phyloP scores from a whole-genome alignment of 73 alveolate genomes.

The Uronychia setigera region DNA sequence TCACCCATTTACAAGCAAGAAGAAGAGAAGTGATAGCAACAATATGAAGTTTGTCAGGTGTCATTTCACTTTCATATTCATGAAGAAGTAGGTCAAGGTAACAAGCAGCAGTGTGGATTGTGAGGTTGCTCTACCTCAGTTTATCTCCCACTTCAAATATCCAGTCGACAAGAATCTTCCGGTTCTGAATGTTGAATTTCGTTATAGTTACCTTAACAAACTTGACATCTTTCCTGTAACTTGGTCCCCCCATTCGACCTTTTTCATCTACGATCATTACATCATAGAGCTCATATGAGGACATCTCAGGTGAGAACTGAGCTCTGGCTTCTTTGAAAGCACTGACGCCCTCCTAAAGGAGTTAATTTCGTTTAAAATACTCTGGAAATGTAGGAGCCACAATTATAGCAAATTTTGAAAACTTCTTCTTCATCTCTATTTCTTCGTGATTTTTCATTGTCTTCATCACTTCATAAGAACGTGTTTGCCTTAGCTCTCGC shows the following conservation, averaged over 20 bases:
- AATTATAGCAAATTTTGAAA: background rate
- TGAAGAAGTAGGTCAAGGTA: conserved; percentile 33
- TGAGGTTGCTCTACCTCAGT: conserved; percentile 36
- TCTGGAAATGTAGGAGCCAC: background rate
- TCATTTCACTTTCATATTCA: background rate
- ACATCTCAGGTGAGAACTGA: conserved; percentile 39
- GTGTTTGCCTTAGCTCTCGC: background rate
- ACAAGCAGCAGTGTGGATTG: conserved; percentile 44
- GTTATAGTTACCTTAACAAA: background rate
- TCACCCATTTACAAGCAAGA: background rate
- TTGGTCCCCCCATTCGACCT: background rate
- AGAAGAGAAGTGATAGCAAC: conserved; percentile 7
- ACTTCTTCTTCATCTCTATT: too few relatives aligned
- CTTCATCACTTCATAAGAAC: background rate
- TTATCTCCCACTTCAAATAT: conserved; percentile 57
- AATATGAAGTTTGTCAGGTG: conserved; percentile 1
- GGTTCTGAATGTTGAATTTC: conserved; percentile 3
- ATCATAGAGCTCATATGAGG: conserved; percentile 48
- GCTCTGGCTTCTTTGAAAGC: conserved; percentile 25
- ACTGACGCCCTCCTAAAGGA: background rate
- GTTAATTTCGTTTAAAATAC: background rate
- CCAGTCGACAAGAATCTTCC: conserved; percentile 49
- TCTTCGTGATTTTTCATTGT: background rate
- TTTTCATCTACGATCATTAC: conserved; percentile 2
- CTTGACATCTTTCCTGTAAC: background rate